Conservation (phyloP, 805 yeast species). For the Ogataea methylovora region DNA sequence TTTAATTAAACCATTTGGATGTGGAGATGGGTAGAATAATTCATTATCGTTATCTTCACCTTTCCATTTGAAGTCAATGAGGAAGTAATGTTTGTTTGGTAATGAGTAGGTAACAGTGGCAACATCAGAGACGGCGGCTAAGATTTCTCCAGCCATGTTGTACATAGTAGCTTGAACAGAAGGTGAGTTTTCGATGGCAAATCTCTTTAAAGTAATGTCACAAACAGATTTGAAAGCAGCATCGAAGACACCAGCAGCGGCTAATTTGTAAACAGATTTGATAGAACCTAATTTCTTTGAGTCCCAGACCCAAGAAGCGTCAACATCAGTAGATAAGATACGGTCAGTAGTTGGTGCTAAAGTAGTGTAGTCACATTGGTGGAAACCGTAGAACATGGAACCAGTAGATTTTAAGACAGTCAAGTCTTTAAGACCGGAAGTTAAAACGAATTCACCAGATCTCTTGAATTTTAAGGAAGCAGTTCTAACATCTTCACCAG, state of each 20-base stretch:
- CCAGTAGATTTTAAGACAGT: slow-evolving; percentile 88
- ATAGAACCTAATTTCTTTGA: slow-evolving; percentile 42
- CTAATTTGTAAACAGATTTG: slow-evolving; percentile 38
- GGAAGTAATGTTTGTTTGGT: slow-evolving; percentile 90
- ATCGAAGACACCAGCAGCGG: slow-evolving; percentile 63
- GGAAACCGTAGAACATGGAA: slow-evolving; percentile 85
- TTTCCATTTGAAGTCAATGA: slow-evolving; percentile 77
- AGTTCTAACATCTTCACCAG: slow-evolving; percentile 74
- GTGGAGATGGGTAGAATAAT: slow-evolving; percentile 81
- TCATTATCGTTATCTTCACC: slow-evolving; percentile 76
- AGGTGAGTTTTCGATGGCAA: slow-evolving; percentile 84
- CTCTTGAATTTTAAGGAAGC: slow-evolving; percentile 46
- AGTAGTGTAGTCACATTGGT: slow-evolving; percentile 84
- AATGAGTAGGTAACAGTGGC: slow-evolving; percentile 63
- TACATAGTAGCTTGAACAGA: slow-evolving; percentile 97
- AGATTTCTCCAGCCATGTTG: slow-evolving; percentile 76
- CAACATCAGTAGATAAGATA: slow-evolving; percentile 80
- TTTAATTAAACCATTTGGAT: slow-evolving; percentile 89
- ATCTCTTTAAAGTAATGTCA: slow-evolving; percentile 60
- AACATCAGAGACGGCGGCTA: slow-evolving; percentile 48
- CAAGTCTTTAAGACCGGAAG: slow-evolving; percentile 69
- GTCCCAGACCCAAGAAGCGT: slow-evolving; percentile 64
- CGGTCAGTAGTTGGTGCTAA: slow-evolving; percentile 78
- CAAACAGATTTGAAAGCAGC: slow-evolving; percentile 54
- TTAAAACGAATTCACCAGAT: slow-evolving; percentile 45